Conservation (phyloP, 208 protist species). For the Leishmania lainsoni region DNA sequence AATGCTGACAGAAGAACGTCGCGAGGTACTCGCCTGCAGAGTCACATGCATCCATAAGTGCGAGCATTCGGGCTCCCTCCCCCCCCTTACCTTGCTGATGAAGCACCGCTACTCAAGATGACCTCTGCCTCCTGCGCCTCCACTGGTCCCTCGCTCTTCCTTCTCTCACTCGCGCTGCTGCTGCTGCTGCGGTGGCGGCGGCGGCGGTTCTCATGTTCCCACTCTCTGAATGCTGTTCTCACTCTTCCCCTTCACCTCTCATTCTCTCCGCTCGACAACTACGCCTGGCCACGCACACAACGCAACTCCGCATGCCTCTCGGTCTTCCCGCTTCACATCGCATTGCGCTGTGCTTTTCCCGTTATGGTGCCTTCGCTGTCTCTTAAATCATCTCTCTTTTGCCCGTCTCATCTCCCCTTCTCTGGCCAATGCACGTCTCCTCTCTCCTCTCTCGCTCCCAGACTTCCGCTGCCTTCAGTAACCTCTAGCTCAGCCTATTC, state of each 20-base stretch:
- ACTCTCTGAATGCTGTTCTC: neutral
- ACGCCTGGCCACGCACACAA: neutral
- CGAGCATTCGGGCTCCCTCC: neutral
- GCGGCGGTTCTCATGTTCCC: no score
- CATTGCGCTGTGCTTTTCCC: no score
- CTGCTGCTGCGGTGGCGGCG: no score
- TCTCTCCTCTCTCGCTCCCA: neutral
- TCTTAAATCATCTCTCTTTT: no score
- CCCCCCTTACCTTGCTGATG: neutral
- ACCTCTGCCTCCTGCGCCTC: neutral
- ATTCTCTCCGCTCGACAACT: neutral
- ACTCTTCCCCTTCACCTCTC: neutral
- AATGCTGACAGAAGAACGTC: neutral
- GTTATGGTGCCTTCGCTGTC: no score
- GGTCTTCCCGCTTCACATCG: neutral
- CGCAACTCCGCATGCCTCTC: neutral
- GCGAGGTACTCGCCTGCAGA: neutral
- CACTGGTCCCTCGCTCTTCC: neutral
- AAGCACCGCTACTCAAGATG: neutral
- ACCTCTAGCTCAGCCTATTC: neutral
- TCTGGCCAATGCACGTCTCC: neutral
- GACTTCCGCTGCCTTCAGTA: neutral
- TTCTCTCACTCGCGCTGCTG: neutral
- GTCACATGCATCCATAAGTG: neutral
- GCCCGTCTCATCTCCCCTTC: no score